These are phyloP conservation scores for Fusarium sp. DNA, from an alignment of 2,329 filamentous ascomycete species.

Conservation along the genomic window DNA sequence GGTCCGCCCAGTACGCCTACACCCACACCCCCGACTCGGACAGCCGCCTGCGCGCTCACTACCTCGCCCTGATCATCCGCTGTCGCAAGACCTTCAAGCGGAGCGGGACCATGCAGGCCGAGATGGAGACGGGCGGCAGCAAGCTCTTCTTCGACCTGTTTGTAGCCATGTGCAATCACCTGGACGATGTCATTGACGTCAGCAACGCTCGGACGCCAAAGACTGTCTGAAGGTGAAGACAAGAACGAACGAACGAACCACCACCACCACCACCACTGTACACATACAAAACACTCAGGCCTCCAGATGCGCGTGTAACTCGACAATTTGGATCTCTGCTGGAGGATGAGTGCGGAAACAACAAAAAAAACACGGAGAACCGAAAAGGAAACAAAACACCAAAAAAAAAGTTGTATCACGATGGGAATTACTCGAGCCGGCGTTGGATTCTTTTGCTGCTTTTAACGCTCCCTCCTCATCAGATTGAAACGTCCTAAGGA, in stretches of 20 bases:
- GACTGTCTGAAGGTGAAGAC: constrained; percentile 59
- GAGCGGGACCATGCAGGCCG: constrained; percentile 98
- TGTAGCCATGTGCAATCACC: constrained; percentile 97
- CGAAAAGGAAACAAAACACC: constrained; percentile 37
- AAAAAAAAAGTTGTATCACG: constrained; percentile 34
- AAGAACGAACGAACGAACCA: constrained; percentile 5
- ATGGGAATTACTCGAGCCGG: constrained; percentile 38
- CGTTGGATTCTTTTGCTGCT: constrained; percentile 45
- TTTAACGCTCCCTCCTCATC: constrained; percentile 56
- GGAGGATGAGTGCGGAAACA: constrained; percentile 35
- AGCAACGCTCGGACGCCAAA: constrained; percentile 72
- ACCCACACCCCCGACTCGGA: constrained; percentile 94
- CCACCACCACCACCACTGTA: constrained; percentile 14
- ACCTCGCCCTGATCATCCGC: constrained; percentile 96
- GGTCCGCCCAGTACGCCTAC: constrained; percentile 94
- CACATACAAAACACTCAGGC: constrained; percentile 29
- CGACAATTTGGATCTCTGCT: constrained; percentile 26
- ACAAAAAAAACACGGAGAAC: constrained; percentile 32
- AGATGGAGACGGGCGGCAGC: constrained; percentile 92
- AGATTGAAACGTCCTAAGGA: constrained; percentile 63
- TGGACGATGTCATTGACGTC: constrained; percentile 93
- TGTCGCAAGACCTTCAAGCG: constrained; percentile 98
- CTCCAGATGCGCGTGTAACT: constrained; percentile 36
- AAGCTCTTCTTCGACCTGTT: constrained; percentile 99
- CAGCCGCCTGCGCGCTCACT: constrained; percentile 93